phyloP scores from a whole-genome alignment of 768 basidiomycete species.

The Candolleomyces eurysporus region DNA sequence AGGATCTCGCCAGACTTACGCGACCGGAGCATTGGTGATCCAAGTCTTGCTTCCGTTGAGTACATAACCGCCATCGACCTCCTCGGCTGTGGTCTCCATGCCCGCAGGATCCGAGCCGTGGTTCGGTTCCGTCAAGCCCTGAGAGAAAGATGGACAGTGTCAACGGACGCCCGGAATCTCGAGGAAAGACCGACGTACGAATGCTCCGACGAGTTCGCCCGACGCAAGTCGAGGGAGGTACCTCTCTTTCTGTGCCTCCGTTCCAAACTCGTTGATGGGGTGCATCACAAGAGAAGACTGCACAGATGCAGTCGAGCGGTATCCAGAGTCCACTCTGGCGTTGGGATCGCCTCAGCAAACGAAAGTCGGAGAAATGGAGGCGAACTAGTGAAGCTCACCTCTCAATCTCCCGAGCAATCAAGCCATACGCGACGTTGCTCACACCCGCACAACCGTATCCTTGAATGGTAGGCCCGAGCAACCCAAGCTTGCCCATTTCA shows the following conservation, averaged over 20 bases:
- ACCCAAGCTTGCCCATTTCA: conserved; percentile 91
- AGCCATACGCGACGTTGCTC: conserved; percentile 88
- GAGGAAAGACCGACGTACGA: conserved; percentile 53
- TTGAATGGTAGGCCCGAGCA: conserved; percentile 88
- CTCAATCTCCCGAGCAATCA: conserved; percentile 93
- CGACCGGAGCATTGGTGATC: conserved; percentile 93
- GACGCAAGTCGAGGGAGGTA: conserved; percentile 84
- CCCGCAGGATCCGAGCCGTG: conserved; percentile 96
- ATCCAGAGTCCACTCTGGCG: conserved; percentile 88
- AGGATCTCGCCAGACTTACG: conserved; percentile 47
- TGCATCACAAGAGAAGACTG: conserved; percentile 98
- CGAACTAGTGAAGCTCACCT: conserved; percentile 43
- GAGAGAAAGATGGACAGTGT: neutral
- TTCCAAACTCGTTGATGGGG: conserved; percentile 85
- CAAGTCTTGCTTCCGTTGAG: conserved; percentile 94
- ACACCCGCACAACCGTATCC: conserved; percentile 95
- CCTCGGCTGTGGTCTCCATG: conserved; percentile 93
- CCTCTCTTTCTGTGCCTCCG: conserved; percentile 85
- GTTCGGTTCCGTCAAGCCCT: conserved; percentile 96
- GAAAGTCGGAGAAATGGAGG: neutral
- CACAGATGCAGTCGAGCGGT: conserved; percentile 91
- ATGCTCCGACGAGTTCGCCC: conserved; percentile 89
- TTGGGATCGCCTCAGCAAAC: neutral
- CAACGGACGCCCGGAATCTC: neutral
- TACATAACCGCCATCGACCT: conserved; percentile 80